Conservation (phyloP, 805 yeast species). For the Priceomyces fermenticarens region DNA sequence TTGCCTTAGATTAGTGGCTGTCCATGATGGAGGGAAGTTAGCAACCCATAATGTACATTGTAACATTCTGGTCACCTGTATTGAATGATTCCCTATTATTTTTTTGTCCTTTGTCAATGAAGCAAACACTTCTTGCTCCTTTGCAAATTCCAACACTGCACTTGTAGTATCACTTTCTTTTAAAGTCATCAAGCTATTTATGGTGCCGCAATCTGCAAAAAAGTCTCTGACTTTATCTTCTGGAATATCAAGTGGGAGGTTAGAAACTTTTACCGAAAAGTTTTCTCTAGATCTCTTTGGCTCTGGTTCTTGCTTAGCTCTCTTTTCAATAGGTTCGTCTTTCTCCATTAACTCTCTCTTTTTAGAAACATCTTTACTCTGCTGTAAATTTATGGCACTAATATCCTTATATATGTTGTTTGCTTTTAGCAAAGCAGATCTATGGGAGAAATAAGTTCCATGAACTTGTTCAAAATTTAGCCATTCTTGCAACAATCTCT, state of each 20-base stretch:
- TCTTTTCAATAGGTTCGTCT: slow-evolving; percentile 5
- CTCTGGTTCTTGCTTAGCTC: slow-evolving; percentile 6
- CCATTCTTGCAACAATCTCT: slow-evolving; percentile 46
- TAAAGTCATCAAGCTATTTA: slow-evolving; percentile 32
- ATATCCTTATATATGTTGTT: slow-evolving; percentile 17
- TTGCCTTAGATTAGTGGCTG: slow-evolving; percentile 33
- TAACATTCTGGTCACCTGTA: slow-evolving; percentile 44
- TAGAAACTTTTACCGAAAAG: slow-evolving; percentile 51
- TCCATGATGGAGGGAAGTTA: slow-evolving; percentile 62
- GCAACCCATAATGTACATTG: slow-evolving; percentile 67
- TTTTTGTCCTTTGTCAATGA: slow-evolving; percentile 63
- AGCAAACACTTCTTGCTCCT: slow-evolving; percentile 45
- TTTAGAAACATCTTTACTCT: slow-evolving; percentile 7
- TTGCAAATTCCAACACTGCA: slow-evolving; percentile 60
- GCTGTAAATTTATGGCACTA: background rate
- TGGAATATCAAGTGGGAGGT: slow-evolving; percentile 40
- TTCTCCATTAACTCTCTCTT: slow-evolving; percentile 9
- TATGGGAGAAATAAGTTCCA: slow-evolving; percentile 25
- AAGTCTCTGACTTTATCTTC: slow-evolving; percentile 38
- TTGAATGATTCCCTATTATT: slow-evolving; percentile 35
- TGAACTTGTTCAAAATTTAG: slow-evolving; percentile 30
- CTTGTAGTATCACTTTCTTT: slow-evolving; percentile 14
- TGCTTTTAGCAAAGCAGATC: slow-evolving; percentile 19
- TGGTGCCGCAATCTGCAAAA: slow-evolving; percentile 62
- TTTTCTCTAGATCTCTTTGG: slow-evolving; percentile 55